Evolutionary conservation across 495 filamentous ascomycete species (phyloP).

Genomic region (Aspergillus avenaceus): DNA sequence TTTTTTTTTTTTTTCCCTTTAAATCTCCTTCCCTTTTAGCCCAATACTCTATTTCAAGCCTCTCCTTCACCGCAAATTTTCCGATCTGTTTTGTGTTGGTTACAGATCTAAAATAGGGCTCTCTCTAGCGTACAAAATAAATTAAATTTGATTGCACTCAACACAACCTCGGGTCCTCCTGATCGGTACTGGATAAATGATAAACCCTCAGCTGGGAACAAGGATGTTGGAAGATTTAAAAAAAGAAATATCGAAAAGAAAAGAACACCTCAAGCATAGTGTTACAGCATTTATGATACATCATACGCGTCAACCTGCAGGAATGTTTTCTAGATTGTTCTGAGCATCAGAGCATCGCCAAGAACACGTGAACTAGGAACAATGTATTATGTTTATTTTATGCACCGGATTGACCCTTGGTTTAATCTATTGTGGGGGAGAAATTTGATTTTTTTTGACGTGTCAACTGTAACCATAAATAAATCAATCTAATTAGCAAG

Average conservation of each 20-base stretch:
- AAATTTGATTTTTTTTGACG: too few species aligned
- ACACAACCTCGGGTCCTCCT: neutral
- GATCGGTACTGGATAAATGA: too few species aligned
- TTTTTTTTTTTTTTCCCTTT: conserved; percentile 13
- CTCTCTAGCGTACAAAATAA: neutral
- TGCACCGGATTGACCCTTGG: too few species aligned
- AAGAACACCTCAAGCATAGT: too few species aligned
- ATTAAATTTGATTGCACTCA: neutral
- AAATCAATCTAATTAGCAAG: neutral
- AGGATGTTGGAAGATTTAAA: conserved; percentile 4
- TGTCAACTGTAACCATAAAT: neutral
- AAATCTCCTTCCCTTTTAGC: neutral
- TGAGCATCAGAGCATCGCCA: neutral
- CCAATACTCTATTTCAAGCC: neutral
- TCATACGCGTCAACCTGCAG: neutral
- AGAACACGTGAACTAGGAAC: neutral
- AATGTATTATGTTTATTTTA: neutral
- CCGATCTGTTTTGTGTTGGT: conserved; percentile 3
- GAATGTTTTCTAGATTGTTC: neutral
- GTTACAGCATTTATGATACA: too few species aligned
- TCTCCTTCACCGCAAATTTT: too few species aligned
- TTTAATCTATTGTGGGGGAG: too few species aligned
- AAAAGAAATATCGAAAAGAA: neutral
- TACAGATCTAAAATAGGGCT: neutral
- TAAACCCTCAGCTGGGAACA: neutral